Evolutionary conservation across 108 stramenopile species (phyloP), one percentile per base, ranked within the genome.

Genomic region (Fragilariopsis cylindrus): DNA sequence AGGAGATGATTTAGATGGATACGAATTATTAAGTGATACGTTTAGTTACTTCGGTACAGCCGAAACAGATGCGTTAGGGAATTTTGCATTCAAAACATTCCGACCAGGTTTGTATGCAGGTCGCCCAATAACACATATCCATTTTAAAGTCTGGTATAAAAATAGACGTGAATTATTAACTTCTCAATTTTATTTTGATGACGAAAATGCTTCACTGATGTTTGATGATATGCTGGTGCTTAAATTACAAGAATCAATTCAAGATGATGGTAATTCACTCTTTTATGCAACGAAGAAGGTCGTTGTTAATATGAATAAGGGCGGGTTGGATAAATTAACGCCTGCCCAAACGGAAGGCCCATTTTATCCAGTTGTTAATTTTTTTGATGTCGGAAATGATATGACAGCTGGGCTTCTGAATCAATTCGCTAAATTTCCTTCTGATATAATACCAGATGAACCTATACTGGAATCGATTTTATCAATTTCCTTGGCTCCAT

Each of bases 11-110:
- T 30, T 48, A 12, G 56, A 30, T 19, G 68, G 60, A 13, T 2
- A 68, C 21, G 40, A 68, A 21, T 49, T 62, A 19, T 30, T 63
- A 8, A 30, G 41, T 5, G 49, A 69, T 60, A 19, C 43, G 3
- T 76, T 76, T 76, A 60, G 60, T 18, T 76, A 76, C 47, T 76
- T 70, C 54, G 76, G 76, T 1, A 76, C 76, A 16, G 46, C 76
- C 49, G 53, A 58, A n/a, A 63, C 76, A 4, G 68, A 57, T 42
- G 18, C 4, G 4, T 48, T 60, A 7, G 76, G 76, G 9, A 42
- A 7, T 45, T 76, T 76, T 44, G 54, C 60, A 47, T 76, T 76
- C 40, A 48, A 39, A 46, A 76, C 76, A 15, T 57, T 48, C 48
- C 76, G 76, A 50, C 76, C 76, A 3, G 76, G 76, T 39, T 49